Evolutionary conservation across 2,329 filamentous ascomycete species (phyloP).

Genomic region (Pestalotiopsis sp.): DNA sequence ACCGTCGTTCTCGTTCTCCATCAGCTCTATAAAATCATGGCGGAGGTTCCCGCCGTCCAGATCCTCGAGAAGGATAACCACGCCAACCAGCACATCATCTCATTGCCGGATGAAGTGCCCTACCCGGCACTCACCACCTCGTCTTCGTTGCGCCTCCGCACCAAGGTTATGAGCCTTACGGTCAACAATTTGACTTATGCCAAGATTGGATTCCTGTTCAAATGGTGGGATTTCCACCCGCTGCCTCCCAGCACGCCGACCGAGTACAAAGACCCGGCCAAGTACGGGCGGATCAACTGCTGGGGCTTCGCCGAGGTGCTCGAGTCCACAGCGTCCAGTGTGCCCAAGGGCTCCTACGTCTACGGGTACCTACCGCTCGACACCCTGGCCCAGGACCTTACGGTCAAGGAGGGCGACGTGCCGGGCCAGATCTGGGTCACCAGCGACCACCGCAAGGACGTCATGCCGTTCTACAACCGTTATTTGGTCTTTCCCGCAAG

Average conservation of each 20-base stretch:
- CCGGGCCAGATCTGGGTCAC: constrained; percentile 38
- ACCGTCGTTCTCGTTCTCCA: background rate
- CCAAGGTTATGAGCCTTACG: constrained; percentile 31
- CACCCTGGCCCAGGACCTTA: constrained; percentile 37
- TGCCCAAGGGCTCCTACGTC: constrained; percentile 36
- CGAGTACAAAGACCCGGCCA: constrained; percentile 35
- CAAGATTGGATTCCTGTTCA: constrained; percentile 26
- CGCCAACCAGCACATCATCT: constrained; percentile 29
- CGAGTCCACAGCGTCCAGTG: constrained; percentile 38
- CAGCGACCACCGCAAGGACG: constrained; percentile 34
- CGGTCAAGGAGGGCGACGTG: constrained; percentile 29
- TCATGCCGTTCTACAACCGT: constrained; percentile 49
- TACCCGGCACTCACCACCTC: constrained; percentile 23
- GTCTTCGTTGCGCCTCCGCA: constrained; percentile 33
- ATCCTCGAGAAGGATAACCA: constrained; percentile 33
- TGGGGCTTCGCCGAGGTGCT: constrained; percentile 50
- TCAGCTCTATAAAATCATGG: constrained; percentile 19
- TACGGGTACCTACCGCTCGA: constrained; percentile 48
- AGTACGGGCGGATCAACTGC: constrained; percentile 49
- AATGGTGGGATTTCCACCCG: constrained; percentile 48
- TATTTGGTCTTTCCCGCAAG: constrained; percentile 29
- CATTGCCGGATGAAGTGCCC: constrained; percentile 26
- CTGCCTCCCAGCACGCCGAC: constrained; percentile 36
- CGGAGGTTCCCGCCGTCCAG: constrained; percentile 29
- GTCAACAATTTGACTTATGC: constrained; percentile 39